Evolutionary conservation across 2,329 filamentous ascomycete species (phyloP).

Genomic region (Nannizzia gypsea): DNA sequence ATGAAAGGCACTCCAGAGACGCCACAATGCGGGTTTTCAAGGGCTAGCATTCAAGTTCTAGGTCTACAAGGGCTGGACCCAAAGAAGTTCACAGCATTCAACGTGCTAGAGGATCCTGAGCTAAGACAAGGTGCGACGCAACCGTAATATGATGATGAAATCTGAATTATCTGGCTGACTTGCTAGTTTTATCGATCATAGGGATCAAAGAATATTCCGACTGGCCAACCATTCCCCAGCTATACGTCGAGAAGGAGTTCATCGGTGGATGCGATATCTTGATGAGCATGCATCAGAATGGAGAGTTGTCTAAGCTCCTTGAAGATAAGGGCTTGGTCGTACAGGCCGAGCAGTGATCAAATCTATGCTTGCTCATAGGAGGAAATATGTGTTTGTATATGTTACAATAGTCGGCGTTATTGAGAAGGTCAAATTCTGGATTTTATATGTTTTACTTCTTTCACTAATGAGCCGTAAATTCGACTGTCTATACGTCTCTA

Average conservation of each 20-base stretch:
- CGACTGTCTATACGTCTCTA: neutral
- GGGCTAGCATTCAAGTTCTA: slow-evolving; percentile 87
- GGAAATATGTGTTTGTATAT: neutral
- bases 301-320: slow-evolving; percentile 79
- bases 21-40: slow-evolving; percentile 93
- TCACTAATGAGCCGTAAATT: neutral
- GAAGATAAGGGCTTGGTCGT: slow-evolving; percentile 85
- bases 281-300: slow-evolving; percentile 93
- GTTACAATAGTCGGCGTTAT: neutral
- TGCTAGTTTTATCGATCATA: slow-evolving; percentile 24
- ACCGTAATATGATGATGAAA: too few relatives aligned
- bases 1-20: slow-evolving; percentile 98
- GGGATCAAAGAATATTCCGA: slow-evolving; percentile 99
- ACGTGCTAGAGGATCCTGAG: slow-evolving; percentile 85
- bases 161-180: neutral
- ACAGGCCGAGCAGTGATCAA: slow-evolving; percentile 38
- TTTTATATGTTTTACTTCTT: neutral
- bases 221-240: slow-evolving; percentile 96
- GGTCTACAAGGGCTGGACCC: slow-evolving; percentile 92
- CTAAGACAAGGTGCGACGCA: slow-evolving; percentile 59
- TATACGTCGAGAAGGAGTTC: slow-evolving; percentile 93
- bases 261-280: slow-evolving; percentile 96
- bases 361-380: neutral
- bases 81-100: slow-evolving; percentile 93
- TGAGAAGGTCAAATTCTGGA: neutral